Base-by-base conservation (phyloP, 1,284 basidiomycete species). In the Naganishia cerealis region DNA sequence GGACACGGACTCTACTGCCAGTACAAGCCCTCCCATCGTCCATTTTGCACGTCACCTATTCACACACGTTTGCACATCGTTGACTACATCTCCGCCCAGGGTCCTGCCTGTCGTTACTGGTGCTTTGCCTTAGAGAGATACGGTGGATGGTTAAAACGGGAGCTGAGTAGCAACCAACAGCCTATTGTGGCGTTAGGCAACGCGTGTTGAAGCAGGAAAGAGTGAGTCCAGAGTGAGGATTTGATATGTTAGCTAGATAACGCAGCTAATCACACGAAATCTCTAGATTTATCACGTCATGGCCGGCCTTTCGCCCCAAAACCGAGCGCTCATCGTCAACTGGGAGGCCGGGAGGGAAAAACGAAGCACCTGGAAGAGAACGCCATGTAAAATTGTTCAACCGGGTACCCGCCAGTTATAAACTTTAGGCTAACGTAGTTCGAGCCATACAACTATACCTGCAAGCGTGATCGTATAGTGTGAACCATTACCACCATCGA, bases 151-250 rank as follows among this genome's bases (percentile, higher is more conserved):
- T 24, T 53, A 18, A 58, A 58, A 42, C 15, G 57, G 3, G 13
- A 58, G 42, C 15, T 43, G 8, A 46, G 26, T 8, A 46, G 29
- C n/a, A 58, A 36, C 3, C 2, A 16, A 13, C 21, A 24, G 5
- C 57, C 57, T 12, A 46, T 58, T 33, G 57, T 58, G 5, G 39
- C 57, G 12, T 43, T 58, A 12, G 16, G n/a, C 40, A 46, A 58
- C 36, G n/a, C 40, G 57, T 58, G 21, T 26, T 43, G 21, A 57
- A 57, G 21, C 33, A 40, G 6, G 39, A 58, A 43, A 1, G 9
- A 29, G 40, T 58, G 42, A 46, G 40, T 46, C 40, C 13, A 18
- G n/a, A 3, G 5, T 15, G n/a, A 15, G 42, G 5, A 15, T 43
- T 3, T 43, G 15, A 43, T 3, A 15, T 8, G 7, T 40, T 40